Conservation (phyloP, 495 filamentous ascomycete genomes). For the Mytilinidion resinicola region DNA sequence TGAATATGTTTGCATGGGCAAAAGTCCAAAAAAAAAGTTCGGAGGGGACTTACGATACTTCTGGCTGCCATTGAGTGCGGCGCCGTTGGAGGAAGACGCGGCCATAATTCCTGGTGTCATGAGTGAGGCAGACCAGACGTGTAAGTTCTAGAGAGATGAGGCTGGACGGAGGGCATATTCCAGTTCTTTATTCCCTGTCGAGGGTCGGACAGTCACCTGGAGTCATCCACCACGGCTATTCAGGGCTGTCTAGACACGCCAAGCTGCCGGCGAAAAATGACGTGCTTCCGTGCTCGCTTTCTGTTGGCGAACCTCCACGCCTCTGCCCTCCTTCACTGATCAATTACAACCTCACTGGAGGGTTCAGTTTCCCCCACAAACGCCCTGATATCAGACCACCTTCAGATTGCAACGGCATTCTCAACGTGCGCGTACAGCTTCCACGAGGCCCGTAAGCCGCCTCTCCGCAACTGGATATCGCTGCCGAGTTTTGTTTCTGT, state of each 20-base stretch:
- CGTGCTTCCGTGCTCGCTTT: too few species aligned
- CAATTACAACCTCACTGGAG: too few species aligned
- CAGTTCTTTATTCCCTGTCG: neutral
- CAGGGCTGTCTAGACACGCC: neutral
- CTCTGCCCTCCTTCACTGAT: too few species aligned
- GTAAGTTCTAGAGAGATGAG: neutral
- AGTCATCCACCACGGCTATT: neutral
- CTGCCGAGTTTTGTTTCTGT: too few species aligned
- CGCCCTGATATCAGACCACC: too few species aligned
- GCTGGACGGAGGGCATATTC: neutral
- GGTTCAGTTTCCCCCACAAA: too few species aligned
- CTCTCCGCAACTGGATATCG: too few species aligned
- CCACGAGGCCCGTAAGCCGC: too few species aligned
- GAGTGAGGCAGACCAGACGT: constrained; percentile 5
- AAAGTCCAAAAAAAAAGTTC: neutral
- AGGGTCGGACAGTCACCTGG: neutral
- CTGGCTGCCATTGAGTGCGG: constrained; percentile 13
- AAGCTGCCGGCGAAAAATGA: too few species aligned
- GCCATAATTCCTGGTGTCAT: constrained; percentile 13
- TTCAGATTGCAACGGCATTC: too few species aligned
- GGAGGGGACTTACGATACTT: constrained; percentile 16
- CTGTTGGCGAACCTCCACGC: too few species aligned
- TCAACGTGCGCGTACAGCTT: too few species aligned
- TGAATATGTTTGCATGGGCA: neutral
- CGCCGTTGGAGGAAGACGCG: neutral